Base-by-base conservation (phyloP, 2,329 filamentous ascomycete species). In the Venturia carpophila region DNA sequence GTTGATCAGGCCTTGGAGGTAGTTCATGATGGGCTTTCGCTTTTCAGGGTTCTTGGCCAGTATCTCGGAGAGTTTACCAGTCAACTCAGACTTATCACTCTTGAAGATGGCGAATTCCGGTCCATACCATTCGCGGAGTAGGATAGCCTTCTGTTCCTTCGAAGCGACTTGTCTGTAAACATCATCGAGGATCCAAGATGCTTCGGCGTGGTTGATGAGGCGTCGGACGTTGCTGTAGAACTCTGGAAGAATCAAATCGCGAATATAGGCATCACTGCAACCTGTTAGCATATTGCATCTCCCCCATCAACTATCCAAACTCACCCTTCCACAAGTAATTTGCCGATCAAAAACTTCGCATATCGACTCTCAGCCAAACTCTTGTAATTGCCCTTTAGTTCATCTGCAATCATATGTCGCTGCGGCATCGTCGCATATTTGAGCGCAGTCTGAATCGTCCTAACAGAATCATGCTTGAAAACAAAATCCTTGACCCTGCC, bases 391-490 rank as follows among this genome's bases (percentile, higher is more conserved):
- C 92, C 92, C 76, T 90, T 87, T 65, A 99, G 82, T 76, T 99
- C 94, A 66, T 81, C 82, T 10, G 92, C 91, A 71, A 99, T 97
- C 79, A 88, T 85, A 76, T 88, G 90, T 73, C 91, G 85, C 78
- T 97, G 92, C 67, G 90, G 88, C 65, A 86, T 82, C 58, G 88
- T 95, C 60, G 91, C 89, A 77, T 99, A 99, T 77, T 99, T 99
- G 78, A 99, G 85, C 45, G 93, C 94, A 15, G 92, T 97, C 79
- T 99, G 94, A 34, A 99, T 89, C 52, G 96, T 92, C 70, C 94
- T 86, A n/a, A 96, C 93, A 43, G 92, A 91, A 75, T 99, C 94
- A 76, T 99, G 94, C 84, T 99, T 99, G 79, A 99, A 90, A 24
- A 97, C 93, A 70, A 97, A 96, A 68, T 97, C 94, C 77, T 91